Percentiles rank a stretch among this genome's conserved stretches.
Evolutionary conservation across 75 land plant genomes (phyloP).

Genomic region (Cunninghamia lanceolata): DNA sequence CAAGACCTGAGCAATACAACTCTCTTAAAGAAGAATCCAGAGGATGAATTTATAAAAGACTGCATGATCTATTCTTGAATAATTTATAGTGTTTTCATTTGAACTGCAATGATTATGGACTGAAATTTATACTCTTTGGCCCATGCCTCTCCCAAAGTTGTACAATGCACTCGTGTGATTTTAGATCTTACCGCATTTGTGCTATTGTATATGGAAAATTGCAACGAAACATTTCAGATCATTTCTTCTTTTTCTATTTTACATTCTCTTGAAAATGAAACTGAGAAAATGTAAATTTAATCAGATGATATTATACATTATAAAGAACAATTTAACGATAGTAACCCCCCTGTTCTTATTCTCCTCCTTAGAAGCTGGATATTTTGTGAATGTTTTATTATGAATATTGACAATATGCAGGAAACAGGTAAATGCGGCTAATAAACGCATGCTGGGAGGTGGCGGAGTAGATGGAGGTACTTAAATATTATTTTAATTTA

Average conservation of each 20-base stretch:
- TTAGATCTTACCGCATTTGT: neutral
- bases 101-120: neutral
- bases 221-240: neutral
- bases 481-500: neutral
- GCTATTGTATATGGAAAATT: neutral
- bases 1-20: neutral
- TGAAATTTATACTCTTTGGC: neutral
- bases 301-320: neutral
- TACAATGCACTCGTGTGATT: neutral
- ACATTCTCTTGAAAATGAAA: neutral
- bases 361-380: neutral
- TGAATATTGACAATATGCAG: neutral
- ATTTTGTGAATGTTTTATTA: neutral
- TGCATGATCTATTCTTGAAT: neutral
- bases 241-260: neutral
- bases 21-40: neutral
- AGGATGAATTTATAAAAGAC: neutral
- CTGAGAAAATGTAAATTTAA: neutral
- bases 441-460: constrained; percentile 93
- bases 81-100: neutral
- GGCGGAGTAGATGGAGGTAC: constrained; percentile 98
- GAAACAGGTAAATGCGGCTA: constrained; percentile 87
- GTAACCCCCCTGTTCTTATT: neutral
- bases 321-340: neutral
- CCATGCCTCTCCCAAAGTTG: neutral